Percentiles rank a stretch among this genome's conserved stretches.
These are phyloP conservation scores for Prunus mongolica DNA, from an alignment of 306 rosid genomes.

Conservation along the genomic window DNA sequence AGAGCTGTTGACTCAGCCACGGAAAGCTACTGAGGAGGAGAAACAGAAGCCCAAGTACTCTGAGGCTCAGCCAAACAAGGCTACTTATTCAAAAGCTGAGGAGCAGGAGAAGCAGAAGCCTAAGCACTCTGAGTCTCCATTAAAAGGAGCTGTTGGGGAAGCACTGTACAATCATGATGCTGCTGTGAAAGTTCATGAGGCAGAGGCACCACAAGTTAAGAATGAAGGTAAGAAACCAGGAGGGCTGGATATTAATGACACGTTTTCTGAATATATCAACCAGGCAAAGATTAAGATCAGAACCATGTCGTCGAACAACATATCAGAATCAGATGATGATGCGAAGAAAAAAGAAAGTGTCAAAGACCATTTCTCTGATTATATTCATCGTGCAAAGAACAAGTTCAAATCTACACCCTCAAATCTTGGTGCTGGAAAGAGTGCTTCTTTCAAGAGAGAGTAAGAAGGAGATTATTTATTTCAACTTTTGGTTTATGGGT, in stretches of 20 bases:
- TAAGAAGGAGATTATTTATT: background rate
- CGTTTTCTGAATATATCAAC: constrained; percentile 36
- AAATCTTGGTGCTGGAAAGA: constrained; percentile 17
- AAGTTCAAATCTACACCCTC: constrained; percentile 35
- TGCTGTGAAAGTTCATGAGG: too few species aligned
- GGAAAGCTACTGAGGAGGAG: background rate
- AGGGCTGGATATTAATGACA: constrained; percentile 30
- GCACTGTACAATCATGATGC: too few species aligned
- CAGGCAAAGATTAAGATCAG: constrained; percentile 29
- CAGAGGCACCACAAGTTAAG: background rate
- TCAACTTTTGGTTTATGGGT: constrained; percentile 3
- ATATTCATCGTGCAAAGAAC: constrained; percentile 33
- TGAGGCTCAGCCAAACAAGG: background rate
- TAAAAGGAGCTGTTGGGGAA: too few species aligned
- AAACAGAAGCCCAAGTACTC: background rate
- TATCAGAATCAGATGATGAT: constrained; percentile 18
- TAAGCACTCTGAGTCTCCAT: background rate
- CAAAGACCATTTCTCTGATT: constrained; percentile 42
- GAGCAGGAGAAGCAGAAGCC: background rate
- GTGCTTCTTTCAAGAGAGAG: constrained; percentile 32
- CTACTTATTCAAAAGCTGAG: background rate
- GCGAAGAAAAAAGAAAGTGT: constrained; percentile 20
- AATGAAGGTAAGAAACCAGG: constrained; percentile 4
- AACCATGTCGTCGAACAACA: constrained; percentile 24
- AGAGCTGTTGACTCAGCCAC: background rate